phyloP scores from a whole-genome alignment of 495 filamentous ascomycete species.

The Clohesyomyces aquaticus region DNA sequence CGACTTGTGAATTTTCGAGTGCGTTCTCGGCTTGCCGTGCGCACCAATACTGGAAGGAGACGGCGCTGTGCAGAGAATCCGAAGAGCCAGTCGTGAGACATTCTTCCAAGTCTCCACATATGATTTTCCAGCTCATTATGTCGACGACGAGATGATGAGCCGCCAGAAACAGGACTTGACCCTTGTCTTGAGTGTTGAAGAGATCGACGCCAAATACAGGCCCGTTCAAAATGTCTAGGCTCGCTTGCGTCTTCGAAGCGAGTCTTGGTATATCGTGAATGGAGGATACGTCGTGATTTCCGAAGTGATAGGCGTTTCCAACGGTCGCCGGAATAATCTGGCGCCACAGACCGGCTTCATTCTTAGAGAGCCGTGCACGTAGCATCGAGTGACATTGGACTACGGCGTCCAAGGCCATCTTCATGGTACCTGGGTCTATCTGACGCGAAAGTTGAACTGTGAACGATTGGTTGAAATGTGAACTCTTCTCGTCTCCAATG shows the following conservation, averaged over 20 bases:
- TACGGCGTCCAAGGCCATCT: conserved; percentile 23
- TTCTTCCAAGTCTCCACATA: conserved; percentile 40
- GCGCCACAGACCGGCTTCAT: conserved; percentile 17
- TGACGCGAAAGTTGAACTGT: conserved; percentile 28
- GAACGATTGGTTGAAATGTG: conserved; percentile 40
- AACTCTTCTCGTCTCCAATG: conserved; percentile 22
- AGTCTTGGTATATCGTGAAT: conserved; percentile 11
- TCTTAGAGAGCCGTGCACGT: conserved; percentile 26
- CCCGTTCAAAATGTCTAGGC: conserved; percentile 33
- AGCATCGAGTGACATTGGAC: conserved; percentile 38
- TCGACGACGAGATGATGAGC: conserved; percentile 42
- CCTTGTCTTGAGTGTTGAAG: conserved; percentile 17
- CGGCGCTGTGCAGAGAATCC: conserved; percentile 11
- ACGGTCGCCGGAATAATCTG: conserved; percentile 30
- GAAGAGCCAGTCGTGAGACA: conserved; percentile 10
- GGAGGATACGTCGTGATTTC: conserved; percentile 3
- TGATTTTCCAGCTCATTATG: conserved; percentile 39
- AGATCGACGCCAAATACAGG: conserved; percentile 38
- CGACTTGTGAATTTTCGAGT: conserved; percentile 1
- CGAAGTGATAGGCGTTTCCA: conserved; percentile 19
- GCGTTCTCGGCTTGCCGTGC: conserved; percentile 29
- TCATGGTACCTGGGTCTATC: conserved; percentile 9
- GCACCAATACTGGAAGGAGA: conserved; percentile 38
- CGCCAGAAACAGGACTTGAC: conserved; percentile 34
- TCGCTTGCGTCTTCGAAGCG: conserved; percentile 24